Evolutionary conservation across 176 grass and related monocot species (phyloP), one percentile per base, ranked within the genome.

Genomic region (Ensete glaucum): DNA sequence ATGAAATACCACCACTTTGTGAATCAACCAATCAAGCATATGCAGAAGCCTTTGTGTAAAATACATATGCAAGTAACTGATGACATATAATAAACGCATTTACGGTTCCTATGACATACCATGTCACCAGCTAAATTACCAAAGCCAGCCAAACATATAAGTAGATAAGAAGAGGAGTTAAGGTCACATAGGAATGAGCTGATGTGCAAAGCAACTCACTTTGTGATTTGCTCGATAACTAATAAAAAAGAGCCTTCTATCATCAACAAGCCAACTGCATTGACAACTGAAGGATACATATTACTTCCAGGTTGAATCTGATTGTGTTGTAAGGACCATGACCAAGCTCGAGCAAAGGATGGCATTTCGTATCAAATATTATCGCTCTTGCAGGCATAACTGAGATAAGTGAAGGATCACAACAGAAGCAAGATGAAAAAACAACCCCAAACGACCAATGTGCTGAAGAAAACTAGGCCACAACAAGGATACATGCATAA

Each of bases 51-150:
- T 43, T 43, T 43, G 4, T 43, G 34, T 43, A 43, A 43, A 43
- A 43, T 43, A 43, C 3, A 43, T 6, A 43, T 43, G 34, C 34
- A 43, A 43, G 34, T 5, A 43, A 43, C 34, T 43, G 34, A 43
- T 43, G 34, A 6, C 34, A 43, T 43, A 43, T 43, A 56, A 75
- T 50, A 50, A n/a, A 70, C 6, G 50, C 43, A 19, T 11, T 20
- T 4, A 17, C 15, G 6, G n/a, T 17, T 50, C 43, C 3, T 51
- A 51, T 64, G 60, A 78, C 80, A 81, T 84, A 98, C 94, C 94
- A 98, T 93, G 83, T 98, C 78, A 86, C 90, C 94, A 82, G 90
- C 84, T 73, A 98, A 93, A 88, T 98, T 93, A 69, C 94, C 94
- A 75, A 98, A 98, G 71, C 94, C 94, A 65, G 90, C 94, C 75